A percentile compares a stretch with the other conserved stretches of the same genome.
phyloP scores from a whole-genome alignment of 2,329 filamentous ascomycete genomes.

The Stachybotrys echinatus region DNA sequence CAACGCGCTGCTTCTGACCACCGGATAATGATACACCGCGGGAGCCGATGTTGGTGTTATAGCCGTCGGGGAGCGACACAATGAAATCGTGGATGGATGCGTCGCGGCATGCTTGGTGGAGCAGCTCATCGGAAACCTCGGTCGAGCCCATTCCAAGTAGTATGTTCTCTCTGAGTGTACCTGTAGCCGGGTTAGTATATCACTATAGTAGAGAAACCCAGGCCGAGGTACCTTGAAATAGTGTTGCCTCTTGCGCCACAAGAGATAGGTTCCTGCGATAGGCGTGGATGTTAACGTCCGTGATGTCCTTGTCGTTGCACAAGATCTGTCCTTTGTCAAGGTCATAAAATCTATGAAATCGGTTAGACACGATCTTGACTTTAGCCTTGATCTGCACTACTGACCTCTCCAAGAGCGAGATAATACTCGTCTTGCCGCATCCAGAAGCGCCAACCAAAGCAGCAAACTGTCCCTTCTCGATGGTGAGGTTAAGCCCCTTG shows the following conservation, averaged over 20 bases:
- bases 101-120: slow-evolving; percentile 50
- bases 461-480: slow-evolving; percentile 64
- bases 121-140: slow-evolving; percentile 43
- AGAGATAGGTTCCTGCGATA: slow-evolving; percentile 64
- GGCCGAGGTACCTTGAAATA: slow-evolving; percentile 58
- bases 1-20: slow-evolving; percentile 67
- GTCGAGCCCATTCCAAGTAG: slow-evolving; percentile 56
- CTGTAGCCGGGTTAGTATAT: slow-evolving; percentile 14
- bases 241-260: slow-evolving; percentile 68
- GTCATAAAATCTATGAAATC: slow-evolving; percentile 60
- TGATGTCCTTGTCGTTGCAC: slow-evolving; percentile 57
- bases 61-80: slow-evolving; percentile 59
- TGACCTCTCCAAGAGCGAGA: slow-evolving; percentile 53
- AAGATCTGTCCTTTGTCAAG: slow-evolving; percentile 58
- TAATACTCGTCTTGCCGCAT: slow-evolving; percentile 68
- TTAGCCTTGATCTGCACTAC: neutral
- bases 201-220: neutral
- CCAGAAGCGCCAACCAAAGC: slow-evolving; percentile 67
- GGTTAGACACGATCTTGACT: neutral
- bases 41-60: slow-evolving; percentile 62
- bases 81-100: slow-evolving; percentile 71
- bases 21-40: slow-evolving; percentile 62
- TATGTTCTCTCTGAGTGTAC: slow-evolving; percentile 65
- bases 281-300: slow-evolving; percentile 49
- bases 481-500: slow-evolving; percentile 55